A percentile compares a stretch with the other conserved stretches of the same genome.
phyloP scores from a whole-genome alignment of 2,329 filamentous ascomycete genomes.

The Dothidotthia symphoricarpi region DNA sequence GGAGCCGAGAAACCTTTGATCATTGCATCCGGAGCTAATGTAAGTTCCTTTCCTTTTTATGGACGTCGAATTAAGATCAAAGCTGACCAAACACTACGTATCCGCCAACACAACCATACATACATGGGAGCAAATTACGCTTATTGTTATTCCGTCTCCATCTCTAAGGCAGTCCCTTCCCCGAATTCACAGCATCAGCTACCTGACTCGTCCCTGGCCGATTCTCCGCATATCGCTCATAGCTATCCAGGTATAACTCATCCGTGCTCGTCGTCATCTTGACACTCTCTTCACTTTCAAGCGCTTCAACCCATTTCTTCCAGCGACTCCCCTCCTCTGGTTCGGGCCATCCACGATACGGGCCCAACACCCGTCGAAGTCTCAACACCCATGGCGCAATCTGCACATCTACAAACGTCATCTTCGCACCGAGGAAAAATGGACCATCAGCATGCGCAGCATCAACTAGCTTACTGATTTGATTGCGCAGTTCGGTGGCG shows the following conservation, averaged over 20 bases:
- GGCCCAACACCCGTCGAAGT: conserved; percentile 63
- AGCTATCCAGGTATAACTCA: conserved; percentile 65
- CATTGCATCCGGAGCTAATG: background rate
- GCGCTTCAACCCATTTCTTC: conserved; percentile 67
- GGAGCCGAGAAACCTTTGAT: background rate
- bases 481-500: conserved; percentile 61
- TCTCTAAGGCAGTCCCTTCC: conserved; percentile 51
- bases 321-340: conserved; percentile 63
- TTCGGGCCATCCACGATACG: conserved; percentile 65
- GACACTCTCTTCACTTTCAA: conserved; percentile 64
- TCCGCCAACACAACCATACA: no score
- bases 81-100: no score
- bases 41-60: no score
- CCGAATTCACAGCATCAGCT: conserved; percentile 60
- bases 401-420: conserved; percentile 70
- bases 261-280: conserved; percentile 66
- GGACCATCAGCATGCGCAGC: conserved; percentile 62
- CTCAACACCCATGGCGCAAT: conserved; percentile 73
- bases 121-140: no score
- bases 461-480: conserved; percentile 62
- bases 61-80: no score
- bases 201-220: conserved; percentile 58
- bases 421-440: conserved; percentile 61
- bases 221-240: conserved; percentile 64
- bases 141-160: background rate